phyloP scores from a whole-genome alignment of 805 yeast genomes.

The Isabelozyma heimii region DNA sequence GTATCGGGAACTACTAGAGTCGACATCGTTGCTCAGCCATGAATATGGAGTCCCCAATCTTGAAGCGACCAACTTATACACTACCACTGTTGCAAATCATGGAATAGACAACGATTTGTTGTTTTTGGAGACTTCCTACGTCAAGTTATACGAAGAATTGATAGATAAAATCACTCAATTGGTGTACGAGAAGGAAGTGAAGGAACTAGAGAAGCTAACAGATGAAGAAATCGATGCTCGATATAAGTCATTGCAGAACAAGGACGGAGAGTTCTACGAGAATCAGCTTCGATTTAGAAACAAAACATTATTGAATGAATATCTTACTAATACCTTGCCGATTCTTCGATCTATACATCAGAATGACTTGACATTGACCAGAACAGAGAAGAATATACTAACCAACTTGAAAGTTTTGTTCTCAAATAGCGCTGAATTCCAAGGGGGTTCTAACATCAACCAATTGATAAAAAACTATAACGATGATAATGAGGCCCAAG shows the following conservation, averaged over 20 bases:
- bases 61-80: not conserved
- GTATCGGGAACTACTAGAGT: conserved; percentile 20
- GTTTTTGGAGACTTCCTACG: conserved; percentile 25
- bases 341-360: conserved; percentile 33
- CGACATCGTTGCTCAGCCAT: conserved; percentile 24
- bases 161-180: conserved; percentile 22
- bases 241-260: conserved; percentile 6
- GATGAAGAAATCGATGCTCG: conserved; percentile 10
- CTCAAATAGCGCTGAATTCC: not conserved
- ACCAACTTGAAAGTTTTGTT: conserved; percentile 19
- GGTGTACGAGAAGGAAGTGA: conserved; percentile 24
- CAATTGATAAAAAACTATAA: conserved; percentile 10
- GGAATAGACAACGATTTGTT: conserved; percentile 3
- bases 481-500: conserved; percentile 1
- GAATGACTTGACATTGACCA: conserved; percentile 20
- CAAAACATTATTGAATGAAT: conserved; percentile 18
- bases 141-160: conserved; percentile 19
- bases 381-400: conserved; percentile 22
- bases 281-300: conserved; percentile 24
- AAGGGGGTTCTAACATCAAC: conserved; percentile 9
- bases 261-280: conserved; percentile 14
- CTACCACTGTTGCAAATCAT: not conserved
- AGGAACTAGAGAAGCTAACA: conserved; percentile 13
- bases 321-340: conserved; percentile 28
- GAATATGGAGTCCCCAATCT: conserved; percentile 32